phyloP scores from a whole-genome alignment of 2,329 filamentous ascomycete species.

The Thelonectria blattea region DNA sequence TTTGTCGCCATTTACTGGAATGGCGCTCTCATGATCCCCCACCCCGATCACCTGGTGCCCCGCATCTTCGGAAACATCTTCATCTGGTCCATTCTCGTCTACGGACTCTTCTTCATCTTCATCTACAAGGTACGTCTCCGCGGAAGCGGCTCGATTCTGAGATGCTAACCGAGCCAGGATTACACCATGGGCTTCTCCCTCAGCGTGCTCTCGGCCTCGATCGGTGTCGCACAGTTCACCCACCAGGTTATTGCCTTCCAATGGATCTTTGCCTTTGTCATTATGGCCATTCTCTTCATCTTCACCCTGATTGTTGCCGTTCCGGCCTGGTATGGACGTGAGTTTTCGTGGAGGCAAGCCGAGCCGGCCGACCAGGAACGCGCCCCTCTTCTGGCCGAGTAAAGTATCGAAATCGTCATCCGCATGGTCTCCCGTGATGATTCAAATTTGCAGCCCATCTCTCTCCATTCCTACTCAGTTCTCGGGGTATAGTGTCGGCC shows the following conservation, averaged over 20 bases:
- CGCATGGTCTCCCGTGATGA: not conserved
- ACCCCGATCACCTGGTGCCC: constrained; percentile 70
- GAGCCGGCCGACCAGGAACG: constrained; percentile 59
- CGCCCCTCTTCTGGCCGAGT: constrained; percentile 65
- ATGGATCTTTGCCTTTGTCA: constrained; percentile 90
- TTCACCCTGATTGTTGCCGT: constrained; percentile 69
- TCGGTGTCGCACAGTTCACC: constrained; percentile 79
- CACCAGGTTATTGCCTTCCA: constrained; percentile 78
- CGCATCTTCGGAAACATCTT: constrained; percentile 85
- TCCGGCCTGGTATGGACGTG: constrained; percentile 66
- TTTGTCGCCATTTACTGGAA: constrained; percentile 90
- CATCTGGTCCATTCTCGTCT: constrained; percentile 81
- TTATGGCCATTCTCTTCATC: constrained; percentile 78
- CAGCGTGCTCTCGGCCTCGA: constrained; percentile 73
- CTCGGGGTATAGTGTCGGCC: not conserved
- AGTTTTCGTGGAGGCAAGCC: constrained; percentile 56
- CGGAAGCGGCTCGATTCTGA: not conserved
- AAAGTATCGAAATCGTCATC: constrained; percentile 28
- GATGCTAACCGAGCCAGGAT: constrained; percentile 50
- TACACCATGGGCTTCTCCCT: constrained; percentile 82
- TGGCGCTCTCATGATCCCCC: constrained; percentile 79
- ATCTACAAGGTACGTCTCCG: constrained; percentile 65
- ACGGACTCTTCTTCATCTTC: constrained; percentile 78
- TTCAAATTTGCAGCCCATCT: not conserved
- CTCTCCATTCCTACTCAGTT: not conserved